Conservation (phyloP, 352 stramenopile genomes). For the Hyaloperonospora arabidopsidis region DNA sequence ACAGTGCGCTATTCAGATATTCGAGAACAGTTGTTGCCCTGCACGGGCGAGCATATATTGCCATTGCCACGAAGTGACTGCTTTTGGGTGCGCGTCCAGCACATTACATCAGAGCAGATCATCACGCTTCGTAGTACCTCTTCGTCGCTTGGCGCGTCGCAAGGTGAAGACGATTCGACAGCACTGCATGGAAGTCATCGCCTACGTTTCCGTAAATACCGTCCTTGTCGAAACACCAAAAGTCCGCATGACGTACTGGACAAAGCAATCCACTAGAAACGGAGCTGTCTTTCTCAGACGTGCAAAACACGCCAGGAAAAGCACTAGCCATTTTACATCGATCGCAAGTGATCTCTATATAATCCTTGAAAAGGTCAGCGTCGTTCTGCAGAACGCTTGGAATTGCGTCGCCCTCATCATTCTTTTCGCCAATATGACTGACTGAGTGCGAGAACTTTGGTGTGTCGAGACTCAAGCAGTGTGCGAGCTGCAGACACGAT, state of each 20-base stretch:
- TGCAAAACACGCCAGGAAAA: constrained; percentile 70
- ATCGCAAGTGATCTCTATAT: constrained; percentile 68
- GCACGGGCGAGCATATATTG: constrained; percentile 91
- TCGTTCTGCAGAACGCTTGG: constrained; percentile 85
- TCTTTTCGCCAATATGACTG: constrained; percentile 78
- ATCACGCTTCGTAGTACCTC: constrained; percentile 87
- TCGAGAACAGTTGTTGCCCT: constrained; percentile 85
- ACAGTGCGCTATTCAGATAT: constrained; percentile 85
- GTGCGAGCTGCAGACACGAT: constrained; percentile 88
- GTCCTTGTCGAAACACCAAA: constrained; percentile 77
- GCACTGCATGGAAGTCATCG: constrained; percentile 59
- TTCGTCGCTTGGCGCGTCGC: constrained; percentile 71
- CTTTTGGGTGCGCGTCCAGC: constrained; percentile 91
- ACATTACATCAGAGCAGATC: constrained; percentile 93
- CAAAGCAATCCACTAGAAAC: constrained; percentile 55
- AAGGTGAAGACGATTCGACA: constrained; percentile 82
- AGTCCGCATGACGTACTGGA: constrained; percentile 62
- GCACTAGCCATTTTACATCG: constrained; percentile 52
- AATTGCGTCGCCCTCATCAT: constrained; percentile 77
- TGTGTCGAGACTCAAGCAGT: constrained; percentile 94
- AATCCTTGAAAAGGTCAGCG: constrained; percentile 85
- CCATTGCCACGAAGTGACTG: constrained; percentile 89
- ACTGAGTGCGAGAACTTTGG: constrained; percentile 87
- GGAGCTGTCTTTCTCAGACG: constrained; percentile 26
- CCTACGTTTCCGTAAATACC: constrained; percentile 65